Evolutionary conservation across 331 rosid genomes (phyloP), one percentile per base, ranked within the genome.

Genomic region (Stylosanthes scabra): DNA sequence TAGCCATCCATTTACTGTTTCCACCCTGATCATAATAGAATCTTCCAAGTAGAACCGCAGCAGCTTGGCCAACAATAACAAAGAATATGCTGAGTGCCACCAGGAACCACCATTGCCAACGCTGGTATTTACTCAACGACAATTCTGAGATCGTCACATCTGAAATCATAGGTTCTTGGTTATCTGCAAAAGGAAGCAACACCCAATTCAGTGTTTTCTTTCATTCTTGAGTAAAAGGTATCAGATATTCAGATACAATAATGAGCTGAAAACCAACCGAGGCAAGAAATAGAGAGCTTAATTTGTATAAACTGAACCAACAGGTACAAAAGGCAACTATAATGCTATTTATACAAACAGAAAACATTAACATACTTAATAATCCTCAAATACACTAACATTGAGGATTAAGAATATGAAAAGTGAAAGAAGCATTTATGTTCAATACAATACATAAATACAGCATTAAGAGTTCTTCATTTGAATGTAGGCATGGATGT

Each of bases 1-100:
- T 84, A 61, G 88, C 79, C 74, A 75, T 70, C 86, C 88, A 84
- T 71, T 72, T 84, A 66, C 88, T 84, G 7, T 81, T 81, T 50
- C 88, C 86, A 71, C 86, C 88, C 39, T 84, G 75, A 47, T 75
- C 77, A 41, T 81, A 81, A 4, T 84, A 84, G 71, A 84, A 75
- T 45, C 88, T 81, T 59, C 86, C 88, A 0, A 84, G 82, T 14
- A 84, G 61, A 71, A 84, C 83, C 2, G 84, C 86, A 61, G 63
- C 82, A 7, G 78, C 63, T 75, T 84, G 86, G 11, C 86, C 84
- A 0, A 75, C 59, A 34, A 82, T 37, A 9, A 85, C 49, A 73
- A 85, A 82, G 49, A 49, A 3, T 69, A 72, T 79, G 59, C 69
- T 72, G 5, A 85, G 72, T 56, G 68, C 78, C 72, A 85, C 80